Evolutionary conservation across 2,329 filamentous ascomycete genomes (phyloP), one percentile per base, ranked within the genome.

Genomic region (Bisporella sp.): DNA sequence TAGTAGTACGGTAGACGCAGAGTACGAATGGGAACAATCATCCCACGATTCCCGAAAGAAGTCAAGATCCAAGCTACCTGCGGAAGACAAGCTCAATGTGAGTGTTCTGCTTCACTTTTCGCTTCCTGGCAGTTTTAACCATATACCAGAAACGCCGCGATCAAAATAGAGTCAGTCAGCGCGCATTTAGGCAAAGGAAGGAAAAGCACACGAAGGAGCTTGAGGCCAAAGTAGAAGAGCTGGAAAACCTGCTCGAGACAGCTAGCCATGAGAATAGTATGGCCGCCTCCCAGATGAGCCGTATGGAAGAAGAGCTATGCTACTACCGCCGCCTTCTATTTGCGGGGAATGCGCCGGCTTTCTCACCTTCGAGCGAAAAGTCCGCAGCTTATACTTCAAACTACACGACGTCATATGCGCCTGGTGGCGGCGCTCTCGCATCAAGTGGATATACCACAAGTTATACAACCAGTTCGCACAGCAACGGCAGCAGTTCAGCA

Each of bases 131-230:
- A 11, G 2, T 13, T n/a, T 9, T 21, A 13, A 29, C 41, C 8
- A 3, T 2, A 8, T 28, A 13, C 6, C 32, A 47, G 45, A 47
- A 47, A 40, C 45, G 45, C 13, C 45, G 53, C 7, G 54, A 56
- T 8, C 54, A 46, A 37, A 50, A 50, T 56, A 73, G 77, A 43
- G 76, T 76, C 42, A 78, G 77, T 4, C 77, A 81, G 59, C 68
- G 77, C 44, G 77, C 76, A 0, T 80, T 80, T 57, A 71, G 77
- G 41, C 76, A 80, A 60, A 71, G 77, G 44, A 81, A 81, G 57
- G 77, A 83, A 60, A 78, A 81, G 62, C 74, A 79, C 54, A 80
- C 81, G 54, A 75, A 76, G 50, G 79, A 82, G 55, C 73, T 82
- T 28, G 79, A 83, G 62, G 60, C 68, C 29, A 72, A 79, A 57